Conservation (phyloP, 139 green algal genomes). For the Chlamydomonas asymmetrica region DNA sequence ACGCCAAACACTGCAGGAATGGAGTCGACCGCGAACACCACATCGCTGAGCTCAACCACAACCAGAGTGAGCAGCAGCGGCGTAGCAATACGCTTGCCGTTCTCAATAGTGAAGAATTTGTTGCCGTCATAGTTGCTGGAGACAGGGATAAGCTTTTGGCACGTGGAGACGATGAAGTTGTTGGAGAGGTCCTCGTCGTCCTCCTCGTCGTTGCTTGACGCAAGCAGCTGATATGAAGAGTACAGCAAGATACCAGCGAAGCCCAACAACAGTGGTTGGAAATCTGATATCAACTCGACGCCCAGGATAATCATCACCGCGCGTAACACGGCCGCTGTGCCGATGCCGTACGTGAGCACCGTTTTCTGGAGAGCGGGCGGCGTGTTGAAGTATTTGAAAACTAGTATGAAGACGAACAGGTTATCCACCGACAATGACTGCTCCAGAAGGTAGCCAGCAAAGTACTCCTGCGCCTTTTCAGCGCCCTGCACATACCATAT, state of each 20-base stretch:
- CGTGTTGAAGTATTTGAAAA: conserved; percentile 94
- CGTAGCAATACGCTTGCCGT: conserved; percentile 64
- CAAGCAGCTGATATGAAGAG: conserved; percentile 76
- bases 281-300: conserved; percentile 79
- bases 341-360: conserved; percentile 90
- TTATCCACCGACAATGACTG: conserved; percentile 97
- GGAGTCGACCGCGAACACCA: conserved; percentile 92
- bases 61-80: conserved; percentile 91
- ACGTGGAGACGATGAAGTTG: conserved; percentile 78
- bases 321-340: conserved; percentile 85
- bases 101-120: conserved; percentile 85
- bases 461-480: conserved; percentile 75
- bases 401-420: conserved; percentile 97
- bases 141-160: conserved; percentile 67
- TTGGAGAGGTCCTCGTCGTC: conserved; percentile 69
- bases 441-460: conserved; percentile 96
- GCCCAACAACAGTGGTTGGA: conserved; percentile 85
- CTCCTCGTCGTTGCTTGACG: conserved; percentile 56
- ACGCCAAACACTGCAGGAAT: conserved; percentile 85
- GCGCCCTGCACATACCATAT: conserved; percentile 64
- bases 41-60: conserved; percentile 91
- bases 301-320: conserved; percentile 84
- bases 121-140: conserved; percentile 83
- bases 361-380: conserved; percentile 72
- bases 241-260: conserved; percentile 94